Base-by-base conservation (phyloP, 192 early-diverging fungal genomes). In the Linnemannia zychae region DNA sequence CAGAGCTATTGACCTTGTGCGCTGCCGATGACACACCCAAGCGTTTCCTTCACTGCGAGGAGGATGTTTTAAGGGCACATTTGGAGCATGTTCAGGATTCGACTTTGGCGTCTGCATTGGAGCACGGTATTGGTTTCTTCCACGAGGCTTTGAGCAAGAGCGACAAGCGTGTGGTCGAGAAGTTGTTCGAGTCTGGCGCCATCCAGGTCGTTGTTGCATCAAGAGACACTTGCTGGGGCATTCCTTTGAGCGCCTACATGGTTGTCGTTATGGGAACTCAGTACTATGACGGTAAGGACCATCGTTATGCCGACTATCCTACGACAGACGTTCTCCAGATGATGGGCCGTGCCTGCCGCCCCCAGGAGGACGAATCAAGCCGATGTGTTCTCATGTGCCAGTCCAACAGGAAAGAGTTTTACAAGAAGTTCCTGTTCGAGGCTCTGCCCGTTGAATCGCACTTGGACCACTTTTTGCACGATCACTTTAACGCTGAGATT, bases 211-310 rank as follows among this genome's bases (percentile, higher is more conserved):
- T 99, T 24, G 94, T 99, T 47, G 97, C 97, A 1, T 95, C 94
- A 67, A 92, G 95, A 46, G 97, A 97, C 67, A 95, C 96, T 0
- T 98, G 96, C 87, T 99, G 98, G 98, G 94, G 95, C 20, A 88
- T 99, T 76, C 92, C 92, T 47, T 88, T 99, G 77, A 92, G 90
- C 53, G 91, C 96, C 36, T 95, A 96, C 77, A 91, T 97, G 50
- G 97, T 98, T 6, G 90, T 98, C 4, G 92, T 99, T 15, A 99
- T 99, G 97, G 99, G 99, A 15, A 97, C 98, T 4, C 97, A 99
- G 87, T 97, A 93, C 80, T 99, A 92, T 87, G 91, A 96, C 71
- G 98, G 97, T 28, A 95, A 96, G 83, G 97, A 98, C 83, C 98
- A 99, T 82, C 93, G 97, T 15, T 99, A 99, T 92, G 92, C 93